Evolutionary conservation across 768 basidiomycete genomes (phyloP).

Genomic region (Lactarius sanguifluus): DNA sequence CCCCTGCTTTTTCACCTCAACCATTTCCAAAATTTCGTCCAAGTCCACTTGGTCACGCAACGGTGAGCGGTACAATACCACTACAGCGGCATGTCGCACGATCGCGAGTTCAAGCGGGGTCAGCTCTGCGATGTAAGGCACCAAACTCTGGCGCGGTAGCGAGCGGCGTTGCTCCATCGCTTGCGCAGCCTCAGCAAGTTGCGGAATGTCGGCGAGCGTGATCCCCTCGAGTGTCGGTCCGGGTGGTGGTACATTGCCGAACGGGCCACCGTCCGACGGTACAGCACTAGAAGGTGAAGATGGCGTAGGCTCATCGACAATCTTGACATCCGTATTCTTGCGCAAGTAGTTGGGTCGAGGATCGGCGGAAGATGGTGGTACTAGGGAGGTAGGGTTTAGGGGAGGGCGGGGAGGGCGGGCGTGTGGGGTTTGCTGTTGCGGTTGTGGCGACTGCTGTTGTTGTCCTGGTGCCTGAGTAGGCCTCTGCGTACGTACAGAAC

Average conservation of each 20-base stretch:
- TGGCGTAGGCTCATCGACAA: conserved; percentile 78
- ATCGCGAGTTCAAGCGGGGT: conserved; percentile 83
- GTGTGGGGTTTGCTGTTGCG: conserved; percentile 33
- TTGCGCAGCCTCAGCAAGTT: conserved; percentile 88
- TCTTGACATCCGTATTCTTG: conserved; percentile 84
- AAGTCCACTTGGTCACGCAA: conserved; percentile 82
- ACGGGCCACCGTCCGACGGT: conserved; percentile 39
- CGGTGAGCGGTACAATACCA: conserved; percentile 74
- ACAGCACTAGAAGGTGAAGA: conserved; percentile 62
- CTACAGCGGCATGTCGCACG: conserved; percentile 87
- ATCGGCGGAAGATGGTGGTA: conserved; percentile 46
- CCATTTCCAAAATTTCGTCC: conserved; percentile 90
- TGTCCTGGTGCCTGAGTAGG: conserved; percentile 33
- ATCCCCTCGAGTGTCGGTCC: conserved; percentile 62
- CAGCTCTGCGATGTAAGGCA: conserved; percentile 82
- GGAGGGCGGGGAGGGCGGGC: conserved; percentile 37
- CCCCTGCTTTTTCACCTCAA: conserved; percentile 88
- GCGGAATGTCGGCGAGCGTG: conserved; percentile 92
- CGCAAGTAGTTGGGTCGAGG: conserved; percentile 70
- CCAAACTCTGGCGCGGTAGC: conserved; percentile 70
- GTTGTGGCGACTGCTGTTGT: conserved; percentile 22
- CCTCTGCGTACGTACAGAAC: conserved; percentile 16
- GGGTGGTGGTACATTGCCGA: conserved; percentile 17
- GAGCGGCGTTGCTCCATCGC: conserved; percentile 87
- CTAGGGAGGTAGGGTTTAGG: conserved; percentile 42